Conservation (phyloP, 495 filamentous ascomycete genomes). For the Penicillium fimorum region DNA sequence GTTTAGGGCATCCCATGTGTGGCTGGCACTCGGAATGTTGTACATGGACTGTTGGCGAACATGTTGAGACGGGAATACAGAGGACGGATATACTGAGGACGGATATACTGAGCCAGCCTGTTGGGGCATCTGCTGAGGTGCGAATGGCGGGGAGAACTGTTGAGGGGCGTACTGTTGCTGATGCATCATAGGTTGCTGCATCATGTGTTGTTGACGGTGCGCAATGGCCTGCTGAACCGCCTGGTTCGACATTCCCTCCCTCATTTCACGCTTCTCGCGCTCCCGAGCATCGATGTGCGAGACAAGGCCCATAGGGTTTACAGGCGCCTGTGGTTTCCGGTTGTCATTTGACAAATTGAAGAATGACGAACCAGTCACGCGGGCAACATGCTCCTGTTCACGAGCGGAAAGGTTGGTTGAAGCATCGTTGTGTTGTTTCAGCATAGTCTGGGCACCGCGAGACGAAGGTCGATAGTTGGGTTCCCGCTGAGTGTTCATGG, state of each 20-base stretch:
- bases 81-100: constrained; percentile 19
- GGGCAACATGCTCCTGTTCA: constrained; percentile 91
- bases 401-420: constrained; percentile 79
- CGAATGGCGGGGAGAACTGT: constrained; percentile 16
- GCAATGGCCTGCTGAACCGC: constrained; percentile 79
- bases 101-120: constrained; percentile 23
- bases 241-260: constrained; percentile 65
- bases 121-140: constrained; percentile 10
- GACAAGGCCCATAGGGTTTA: constrained; percentile 61
- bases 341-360: constrained; percentile 64
- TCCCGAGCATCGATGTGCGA: constrained; percentile 76
- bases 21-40: constrained; percentile 42
- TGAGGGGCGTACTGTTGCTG: constrained; percentile 38
- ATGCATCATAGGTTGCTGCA: constrained; percentile 32
- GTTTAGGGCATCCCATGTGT: constrained; percentile 44
- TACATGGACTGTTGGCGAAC: constrained; percentile 30
- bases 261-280: constrained; percentile 69
- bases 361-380: constrained; percentile 78
- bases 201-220: constrained; percentile 56
- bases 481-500: constrained; percentile 37
- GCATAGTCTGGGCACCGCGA: constrained; percentile 44
- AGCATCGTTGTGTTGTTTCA: constrained; percentile 50
- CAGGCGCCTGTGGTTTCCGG: constrained; percentile 39
- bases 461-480: constrained; percentile 51
- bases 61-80: constrained; percentile 22